Base-by-base conservation (phyloP, 352 stramenopile species). In the Globisporangium irregulare region DNA sequence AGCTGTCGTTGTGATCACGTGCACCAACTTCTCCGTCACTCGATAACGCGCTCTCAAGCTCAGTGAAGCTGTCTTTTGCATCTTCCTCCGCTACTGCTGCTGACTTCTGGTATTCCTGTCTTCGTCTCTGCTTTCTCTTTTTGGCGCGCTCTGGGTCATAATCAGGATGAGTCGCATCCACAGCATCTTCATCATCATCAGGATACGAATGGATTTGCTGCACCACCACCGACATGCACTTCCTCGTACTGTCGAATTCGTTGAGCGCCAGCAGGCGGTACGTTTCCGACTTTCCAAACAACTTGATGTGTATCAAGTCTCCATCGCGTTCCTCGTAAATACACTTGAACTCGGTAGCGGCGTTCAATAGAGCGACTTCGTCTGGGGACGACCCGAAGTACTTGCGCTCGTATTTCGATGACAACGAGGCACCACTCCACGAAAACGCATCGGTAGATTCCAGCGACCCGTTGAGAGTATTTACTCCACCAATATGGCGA, bases 221-320 rank as follows among this genome's bases (percentile, higher is more conserved):
- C 15, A 92, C 86, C 1, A 93, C 79, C 4, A 94, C 86, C 0
- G 84, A 94, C 88, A 94, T 96, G 55, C 88, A 96, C 62, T 94
- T 94, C 9, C 87, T 68, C 1, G 89, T 93, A 59, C 88, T 95
- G 68, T 95, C 89, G 32, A 95, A 95, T 56, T 97, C 89, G 57
- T 95, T 96, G 8, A 95, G 59, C 10, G 87, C 89, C 7, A 96
- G 66, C 14, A 96, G 54, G 54, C 86, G 86, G 51, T 93, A 94
- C 3, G 77, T 85, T 46, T 95, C 87, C 0, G 68, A 65, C n/a
- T 90, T 73, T 0, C 87, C 86, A 59, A 96, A 96, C 27, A 95
- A 75, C 1, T 82, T 82, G 53, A 92, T 91, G 61, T 84, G 77
- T 38, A 95, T 83, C n/a, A 92, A 55, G 41, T 95, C 86, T 7